Conservation (phyloP, 164 flowering plant species). For the grape (Vitis vinifera) region DNA sequence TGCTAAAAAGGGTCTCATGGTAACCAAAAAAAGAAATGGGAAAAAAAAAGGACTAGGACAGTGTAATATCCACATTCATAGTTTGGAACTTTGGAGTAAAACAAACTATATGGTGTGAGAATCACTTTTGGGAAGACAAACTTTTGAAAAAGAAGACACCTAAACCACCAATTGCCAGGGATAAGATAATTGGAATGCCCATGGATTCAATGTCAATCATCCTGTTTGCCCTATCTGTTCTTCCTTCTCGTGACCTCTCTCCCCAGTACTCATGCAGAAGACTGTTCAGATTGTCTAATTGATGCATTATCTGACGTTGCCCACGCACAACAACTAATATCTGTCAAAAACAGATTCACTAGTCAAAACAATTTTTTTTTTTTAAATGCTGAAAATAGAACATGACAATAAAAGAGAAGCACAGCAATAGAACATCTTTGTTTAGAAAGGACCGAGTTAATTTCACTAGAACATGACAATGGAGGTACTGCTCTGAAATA, state of each 20-base stretch:
- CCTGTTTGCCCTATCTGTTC: conserved; percentile 21
- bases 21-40: too few species aligned
- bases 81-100: background rate
- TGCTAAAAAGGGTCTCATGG: background rate
- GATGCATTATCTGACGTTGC: conserved; percentile 75
- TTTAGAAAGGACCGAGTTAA: background rate
- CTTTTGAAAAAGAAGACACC: conserved; percentile 51
- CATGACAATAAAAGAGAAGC: background rate
- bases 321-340: conserved; percentile 46
- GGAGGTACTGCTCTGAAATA: background rate
- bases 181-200: conserved; percentile 41
- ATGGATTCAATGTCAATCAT: conserved; percentile 29
- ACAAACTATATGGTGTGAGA: conserved; percentile 1
- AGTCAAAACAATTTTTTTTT: background rate
- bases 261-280: conserved; percentile 54
- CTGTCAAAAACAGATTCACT: conserved; percentile 25
- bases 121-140: conserved; percentile 36
- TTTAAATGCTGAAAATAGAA: too few species aligned
- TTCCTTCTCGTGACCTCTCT: conserved; percentile 49
- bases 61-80: background rate
- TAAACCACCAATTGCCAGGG: conserved; percentile 63
- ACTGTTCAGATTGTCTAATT: conserved; percentile 60
- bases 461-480: background rate
- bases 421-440: background rate
- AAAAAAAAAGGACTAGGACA: background rate